Percentiles rank a stretch among this genome's conserved stretches.
These are phyloP conservation scores for Zelopaecilomyces penicillatus DNA, from an alignment of 2,329 filamentous ascomycete species.

Conservation along the genomic window DNA sequence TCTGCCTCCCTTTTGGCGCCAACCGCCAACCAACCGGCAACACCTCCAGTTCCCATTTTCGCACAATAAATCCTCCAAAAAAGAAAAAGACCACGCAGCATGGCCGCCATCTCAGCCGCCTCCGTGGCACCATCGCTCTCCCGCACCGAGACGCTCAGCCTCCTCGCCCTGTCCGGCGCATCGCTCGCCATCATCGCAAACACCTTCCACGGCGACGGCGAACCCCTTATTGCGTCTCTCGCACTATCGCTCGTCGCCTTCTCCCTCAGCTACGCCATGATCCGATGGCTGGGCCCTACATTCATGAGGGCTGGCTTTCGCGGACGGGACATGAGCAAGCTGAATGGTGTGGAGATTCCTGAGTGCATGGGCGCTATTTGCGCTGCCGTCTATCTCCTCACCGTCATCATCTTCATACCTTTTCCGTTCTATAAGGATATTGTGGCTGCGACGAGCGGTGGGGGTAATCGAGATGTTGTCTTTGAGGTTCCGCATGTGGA, in stretches of 20 bases:
- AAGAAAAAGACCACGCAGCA: background rate
- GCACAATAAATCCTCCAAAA: no score
- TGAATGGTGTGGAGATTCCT: conserved; percentile 65
- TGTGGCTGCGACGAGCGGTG: conserved; percentile 86
- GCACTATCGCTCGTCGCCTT: conserved; percentile 84
- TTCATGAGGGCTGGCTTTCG: conserved; percentile 86
- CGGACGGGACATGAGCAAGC: conserved; percentile 76
- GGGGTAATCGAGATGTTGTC: conserved; percentile 83
- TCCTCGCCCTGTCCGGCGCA: conserved; percentile 56
- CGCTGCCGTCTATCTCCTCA: conserved; percentile 83
- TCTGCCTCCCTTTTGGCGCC: no score
- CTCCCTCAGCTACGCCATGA: conserved; percentile 71
- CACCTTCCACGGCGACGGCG: conserved; percentile 76
- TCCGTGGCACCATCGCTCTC: conserved; percentile 35
- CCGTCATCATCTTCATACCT: conserved; percentile 85
- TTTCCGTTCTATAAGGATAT: conserved; percentile 99
- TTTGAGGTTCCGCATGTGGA: conserved; percentile 65
- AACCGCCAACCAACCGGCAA: no score
- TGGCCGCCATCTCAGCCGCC: conserved; percentile 13
- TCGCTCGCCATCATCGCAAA: conserved; percentile 69
- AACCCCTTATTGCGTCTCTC: conserved; percentile 79
- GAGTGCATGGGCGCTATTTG: conserved; percentile 95
- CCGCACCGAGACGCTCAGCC: conserved; percentile 42
- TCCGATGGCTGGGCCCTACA: conserved; percentile 84
- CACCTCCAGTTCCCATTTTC: no score